phyloP scores from a whole-genome alignment of 208 protist species.

The Vickermania ingenoplastis region DNA sequence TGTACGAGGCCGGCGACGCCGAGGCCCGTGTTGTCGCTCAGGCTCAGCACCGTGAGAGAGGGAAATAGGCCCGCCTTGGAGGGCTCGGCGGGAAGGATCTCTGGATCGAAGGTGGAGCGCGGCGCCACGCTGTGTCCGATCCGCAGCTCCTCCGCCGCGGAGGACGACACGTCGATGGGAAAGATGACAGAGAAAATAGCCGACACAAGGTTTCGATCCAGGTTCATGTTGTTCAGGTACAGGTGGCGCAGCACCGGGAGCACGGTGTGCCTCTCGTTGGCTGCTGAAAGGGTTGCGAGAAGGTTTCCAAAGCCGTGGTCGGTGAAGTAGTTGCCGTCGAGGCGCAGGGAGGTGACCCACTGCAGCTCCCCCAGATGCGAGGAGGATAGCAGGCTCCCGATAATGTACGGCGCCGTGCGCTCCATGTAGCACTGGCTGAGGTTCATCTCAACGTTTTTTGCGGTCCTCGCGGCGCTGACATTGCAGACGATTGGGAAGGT shows the following conservation, averaged over 20 bases:
- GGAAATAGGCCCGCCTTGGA: constrained; percentile 47
- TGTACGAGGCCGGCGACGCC: constrained; percentile 38
- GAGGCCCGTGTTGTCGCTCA: constrained; percentile 69
- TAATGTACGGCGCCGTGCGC: constrained; percentile 57
- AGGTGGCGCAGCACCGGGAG: constrained; percentile 59
- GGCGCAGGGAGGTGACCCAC: constrained; percentile 61
- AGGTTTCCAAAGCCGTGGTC: constrained; percentile 63
- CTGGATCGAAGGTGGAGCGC: constrained; percentile 24
- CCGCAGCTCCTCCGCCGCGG: not conserved
- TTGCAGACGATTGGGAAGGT: constrained; percentile 37
- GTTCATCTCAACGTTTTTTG: constrained; percentile 52
- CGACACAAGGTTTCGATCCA: constrained; percentile 37
- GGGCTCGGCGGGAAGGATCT: constrained; percentile 15
- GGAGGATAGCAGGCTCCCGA: constrained; percentile 51
- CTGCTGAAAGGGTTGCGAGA: constrained; percentile 47
- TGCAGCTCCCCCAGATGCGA: constrained; percentile 41
- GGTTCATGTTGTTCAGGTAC: constrained; percentile 80
- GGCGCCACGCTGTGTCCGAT: constrained; percentile 10
- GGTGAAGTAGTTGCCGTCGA: constrained; percentile 80
- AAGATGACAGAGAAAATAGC: constrained; percentile 68
- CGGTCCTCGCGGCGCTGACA: constrained; percentile 52
- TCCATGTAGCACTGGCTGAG: constrained; percentile 72
- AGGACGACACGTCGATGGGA: constrained; percentile 29
- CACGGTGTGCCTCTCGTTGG: constrained; percentile 32
- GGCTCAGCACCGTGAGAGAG: constrained; percentile 46